Conservation (phyloP, 768 basidiomycete species). For the Leccinum uliginosum region DNA sequence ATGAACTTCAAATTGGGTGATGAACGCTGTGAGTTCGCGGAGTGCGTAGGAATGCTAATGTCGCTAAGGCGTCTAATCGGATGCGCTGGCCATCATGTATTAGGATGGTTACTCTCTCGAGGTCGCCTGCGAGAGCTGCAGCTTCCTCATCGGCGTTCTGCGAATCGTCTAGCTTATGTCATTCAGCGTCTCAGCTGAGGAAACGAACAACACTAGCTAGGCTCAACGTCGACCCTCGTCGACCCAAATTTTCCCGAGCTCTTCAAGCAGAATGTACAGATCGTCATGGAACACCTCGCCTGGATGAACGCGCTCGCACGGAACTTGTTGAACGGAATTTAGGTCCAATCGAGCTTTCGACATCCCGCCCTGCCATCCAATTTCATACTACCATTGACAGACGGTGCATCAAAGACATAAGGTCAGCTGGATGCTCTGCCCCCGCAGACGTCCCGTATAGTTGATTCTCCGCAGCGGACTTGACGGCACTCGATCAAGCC, state of each 20-base stretch:
- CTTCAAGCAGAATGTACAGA: no score
- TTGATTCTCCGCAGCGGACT: slow-evolving; percentile 34
- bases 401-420: slow-evolving; percentile 43
- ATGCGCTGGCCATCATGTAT: slow-evolving; percentile 30
- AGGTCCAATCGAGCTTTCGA: slow-evolving; percentile 19
- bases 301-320: slow-evolving; percentile 22
- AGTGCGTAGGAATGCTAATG: slow-evolving; percentile 64
- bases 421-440: slow-evolving; percentile 32
- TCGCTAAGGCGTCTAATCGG: slow-evolving; percentile 61
- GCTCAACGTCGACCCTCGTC: no score
- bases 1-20: slow-evolving; percentile 35
- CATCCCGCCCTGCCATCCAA: not conserved
- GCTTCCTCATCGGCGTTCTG: no score
- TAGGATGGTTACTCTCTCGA: no score
- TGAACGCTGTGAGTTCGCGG: slow-evolving; percentile 68
- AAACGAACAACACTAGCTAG: no score
- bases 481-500: slow-evolving; percentile 47
- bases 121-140: slow-evolving; percentile 50
- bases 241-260: no score
- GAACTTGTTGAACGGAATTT: slow-evolving; percentile 51
- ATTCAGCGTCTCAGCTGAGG: no score
- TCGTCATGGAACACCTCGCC: slow-evolving; percentile 41
- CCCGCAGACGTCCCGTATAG: not conserved
- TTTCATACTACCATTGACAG: slow-evolving; percentile 34
- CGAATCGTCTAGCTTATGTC: no score